Base-by-base conservation (phyloP, 148 eudicot species). In the Rhododendron vialii region DNA sequence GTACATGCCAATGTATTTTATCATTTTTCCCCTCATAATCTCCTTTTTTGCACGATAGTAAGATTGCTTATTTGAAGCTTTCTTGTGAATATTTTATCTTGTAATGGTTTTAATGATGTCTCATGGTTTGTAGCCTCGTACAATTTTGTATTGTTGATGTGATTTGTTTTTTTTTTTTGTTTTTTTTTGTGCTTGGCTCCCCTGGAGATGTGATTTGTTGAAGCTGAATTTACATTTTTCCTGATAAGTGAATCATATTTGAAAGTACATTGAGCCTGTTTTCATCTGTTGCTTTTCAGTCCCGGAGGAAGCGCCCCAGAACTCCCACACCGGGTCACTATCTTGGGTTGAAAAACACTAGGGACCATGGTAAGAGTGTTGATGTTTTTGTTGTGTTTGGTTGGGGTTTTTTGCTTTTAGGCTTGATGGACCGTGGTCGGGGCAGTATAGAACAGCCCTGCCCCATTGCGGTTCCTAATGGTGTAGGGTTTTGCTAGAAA, bases 291-390 rank as follows among this genome's bases (percentile, higher is more conserved):
- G 65, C 18, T 85, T 91, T 92, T 88, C 96, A 97, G 99, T 95
- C 99, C 2, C 93, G 95, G 90, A 95, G 99, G 89, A 95, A 97
- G 88, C 95, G 99, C 35, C 93, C 98, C 82, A 94, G 98, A 92
- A 95, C 99, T 79, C 99, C 99, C 43, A 97, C 99, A 20, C 99
- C 98, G 79, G 98, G 99, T 63, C 98, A 95, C 87, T 97, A 97
- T 89, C 94, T 97, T 69, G 99, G 99, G 77, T 90, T 97, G 85
- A 93, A 94, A 86, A 96, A 92, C 85, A 83, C 95, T 71, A 89
- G 93, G 86, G 93, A 92, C 45, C 55, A 90, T 77, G 91, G 96
- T 93, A 85, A 87, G 90, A 86, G 43, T 51, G 65, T 18, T 2
- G 14, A 36, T 6, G 26, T 26, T 69, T 63, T 18, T 74, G 67